phyloP scores from a whole-genome alignment of 2,329 filamentous ascomycete species.

The Lomentospora prolificans region DNA sequence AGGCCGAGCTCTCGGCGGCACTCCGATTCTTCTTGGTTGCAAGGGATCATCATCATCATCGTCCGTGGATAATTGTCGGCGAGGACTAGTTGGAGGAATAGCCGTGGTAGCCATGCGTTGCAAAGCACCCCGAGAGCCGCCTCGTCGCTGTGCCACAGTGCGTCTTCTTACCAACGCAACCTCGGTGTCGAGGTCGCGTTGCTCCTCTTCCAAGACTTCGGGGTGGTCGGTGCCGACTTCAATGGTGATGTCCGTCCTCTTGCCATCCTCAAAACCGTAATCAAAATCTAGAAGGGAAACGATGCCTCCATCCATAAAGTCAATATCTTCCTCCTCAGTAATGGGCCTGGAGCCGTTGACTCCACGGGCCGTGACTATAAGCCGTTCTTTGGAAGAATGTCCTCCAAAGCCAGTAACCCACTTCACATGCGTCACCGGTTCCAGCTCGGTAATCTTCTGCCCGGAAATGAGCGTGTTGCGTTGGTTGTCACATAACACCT shows the following conservation, averaged over 20 bases:
- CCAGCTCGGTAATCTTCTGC: slow-evolving; percentile 52
- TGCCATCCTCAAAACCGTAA: slow-evolving; percentile 47
- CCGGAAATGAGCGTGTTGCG: slow-evolving; percentile 65
- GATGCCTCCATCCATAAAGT: slow-evolving; percentile 70
- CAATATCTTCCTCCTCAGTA: slow-evolving; percentile 60
- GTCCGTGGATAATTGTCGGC: slow-evolving; percentile 17
- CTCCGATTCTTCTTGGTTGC: slow-evolving; percentile 37
- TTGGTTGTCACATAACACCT: slow-evolving; percentile 55
- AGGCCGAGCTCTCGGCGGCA: slow-evolving; percentile 17
- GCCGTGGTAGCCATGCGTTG: slow-evolving; percentile 39
- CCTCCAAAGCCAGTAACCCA: slow-evolving; percentile 55
- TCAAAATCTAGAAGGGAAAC: slow-evolving; percentile 67
- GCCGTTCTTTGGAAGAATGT: slow-evolving; percentile 39
- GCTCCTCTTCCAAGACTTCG: slow-evolving; percentile 63
- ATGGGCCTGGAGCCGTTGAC: slow-evolving; percentile 47
- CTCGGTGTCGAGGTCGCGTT: slow-evolving; percentile 64
- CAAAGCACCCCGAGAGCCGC: slow-evolving; percentile 33
- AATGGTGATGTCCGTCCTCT: slow-evolving; percentile 50
- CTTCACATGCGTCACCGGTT: slow-evolving; percentile 57
- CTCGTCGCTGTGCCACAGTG: slow-evolving; percentile 56
- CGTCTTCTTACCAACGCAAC: slow-evolving; percentile 69
- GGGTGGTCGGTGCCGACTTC: slow-evolving; percentile 64
- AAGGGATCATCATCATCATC: slow-evolving; percentile 41
- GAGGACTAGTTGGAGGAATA: slow-evolving; percentile 15
- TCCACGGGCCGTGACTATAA: slow-evolving; percentile 65